Evolutionary conservation across 257 asterid species (phyloP).

Genomic region (Plectranthus barbatus): DNA sequence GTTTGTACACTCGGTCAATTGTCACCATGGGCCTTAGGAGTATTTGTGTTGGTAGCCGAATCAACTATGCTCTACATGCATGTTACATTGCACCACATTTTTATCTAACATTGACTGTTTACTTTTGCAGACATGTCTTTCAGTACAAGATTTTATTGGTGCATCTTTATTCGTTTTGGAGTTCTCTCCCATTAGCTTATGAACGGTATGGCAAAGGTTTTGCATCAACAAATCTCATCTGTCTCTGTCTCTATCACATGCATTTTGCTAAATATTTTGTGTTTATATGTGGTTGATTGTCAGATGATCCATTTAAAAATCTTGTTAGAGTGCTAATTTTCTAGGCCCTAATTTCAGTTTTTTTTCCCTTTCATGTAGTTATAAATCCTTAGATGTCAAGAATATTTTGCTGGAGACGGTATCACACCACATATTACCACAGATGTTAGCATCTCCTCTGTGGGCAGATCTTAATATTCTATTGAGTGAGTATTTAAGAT

Average conservation of each 20-base stretch:
- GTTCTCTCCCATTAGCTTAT: constrained; percentile 75
- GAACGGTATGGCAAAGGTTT: constrained; percentile 48
- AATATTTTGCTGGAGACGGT: constrained; percentile 89
- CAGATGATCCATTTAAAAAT: background rate
- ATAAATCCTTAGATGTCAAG: constrained; percentile 91
- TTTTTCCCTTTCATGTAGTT: constrained; percentile 39
- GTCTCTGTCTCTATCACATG: background rate
- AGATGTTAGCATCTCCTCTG: constrained; percentile 79
- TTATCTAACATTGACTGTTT: constrained; percentile 4
- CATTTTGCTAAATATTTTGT: background rate
- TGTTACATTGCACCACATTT: background rate
- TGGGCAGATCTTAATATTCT: constrained; percentile 68
- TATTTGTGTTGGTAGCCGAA: background rate
- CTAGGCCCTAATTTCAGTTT: constrained; percentile 15
- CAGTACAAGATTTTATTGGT: constrained; percentile 80
- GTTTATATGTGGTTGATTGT: constrained; percentile 1
- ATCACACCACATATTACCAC: constrained; percentile 86
- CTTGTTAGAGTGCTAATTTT: constrained; percentile 6
- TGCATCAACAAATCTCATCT: background rate
- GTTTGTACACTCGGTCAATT: background rate
- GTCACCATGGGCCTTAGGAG: background rate
- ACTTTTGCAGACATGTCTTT: constrained; percentile 61
- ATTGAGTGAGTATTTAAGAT: constrained; percentile 59
- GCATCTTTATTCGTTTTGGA: constrained; percentile 93
- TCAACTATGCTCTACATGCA: background rate